phyloP scores from a whole-genome alignment of 345 rosid species.

The Melaleuca quinquenervia region DNA sequence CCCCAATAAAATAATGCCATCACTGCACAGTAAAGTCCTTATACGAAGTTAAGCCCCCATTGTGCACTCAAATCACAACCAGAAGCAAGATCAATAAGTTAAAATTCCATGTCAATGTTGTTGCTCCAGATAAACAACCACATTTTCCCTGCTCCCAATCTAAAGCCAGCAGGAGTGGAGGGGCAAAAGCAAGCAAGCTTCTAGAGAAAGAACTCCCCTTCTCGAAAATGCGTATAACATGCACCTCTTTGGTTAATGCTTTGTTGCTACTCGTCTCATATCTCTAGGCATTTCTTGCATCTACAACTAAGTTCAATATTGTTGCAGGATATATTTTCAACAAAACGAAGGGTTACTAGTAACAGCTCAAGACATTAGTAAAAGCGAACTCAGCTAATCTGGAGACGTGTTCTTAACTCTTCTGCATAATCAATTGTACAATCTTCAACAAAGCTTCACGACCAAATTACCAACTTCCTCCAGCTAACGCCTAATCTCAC shows the following conservation, averaged over 20 bases:
- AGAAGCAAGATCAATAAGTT: not conserved
- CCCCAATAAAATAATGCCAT: not conserved
- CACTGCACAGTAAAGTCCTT: not conserved
- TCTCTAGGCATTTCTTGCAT: not conserved
- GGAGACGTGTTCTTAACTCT: not conserved
- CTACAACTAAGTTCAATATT: not conserved
- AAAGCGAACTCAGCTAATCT: not conserved
- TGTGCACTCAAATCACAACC: not conserved
- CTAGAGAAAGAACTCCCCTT: not conserved
- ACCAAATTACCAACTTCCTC: not conserved
- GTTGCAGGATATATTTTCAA: not conserved
- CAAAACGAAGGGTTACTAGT: not conserved
- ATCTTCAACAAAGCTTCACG: not conserved
- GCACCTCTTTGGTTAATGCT: not conserved
- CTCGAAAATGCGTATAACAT: not conserved
- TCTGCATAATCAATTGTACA: not conserved
- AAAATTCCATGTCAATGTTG: not conserved
- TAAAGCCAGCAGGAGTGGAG: not conserved
- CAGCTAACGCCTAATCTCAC: not conserved
- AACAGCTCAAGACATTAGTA: not conserved
- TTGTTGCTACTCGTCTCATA: not conserved
- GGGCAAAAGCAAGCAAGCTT: not conserved
- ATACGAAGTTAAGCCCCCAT: not conserved
- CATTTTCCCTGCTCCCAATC: not conserved
- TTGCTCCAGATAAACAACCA: not conserved